Base-by-base conservation (phyloP, 768 basidiomycete species). In the Gloeostereum incarnatum region DNA sequence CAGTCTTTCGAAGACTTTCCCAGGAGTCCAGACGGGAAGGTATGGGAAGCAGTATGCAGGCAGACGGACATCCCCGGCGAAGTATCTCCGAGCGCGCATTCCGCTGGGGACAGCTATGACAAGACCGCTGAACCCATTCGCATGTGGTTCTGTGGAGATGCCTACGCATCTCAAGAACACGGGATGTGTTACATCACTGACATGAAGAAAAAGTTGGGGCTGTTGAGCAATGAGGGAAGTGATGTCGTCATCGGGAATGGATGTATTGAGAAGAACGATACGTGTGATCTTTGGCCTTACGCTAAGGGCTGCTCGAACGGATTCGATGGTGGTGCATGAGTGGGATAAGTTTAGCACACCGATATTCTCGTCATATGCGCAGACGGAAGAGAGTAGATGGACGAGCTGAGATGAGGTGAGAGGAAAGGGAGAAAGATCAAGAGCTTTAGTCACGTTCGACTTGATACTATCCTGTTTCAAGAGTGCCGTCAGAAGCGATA, bases 151-250 rank as follows among this genome's bases (percentile, higher is more conserved):
- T 14, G 38, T 29, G 24, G 35, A 21, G 21, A 40, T 26, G 26
- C n/a, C n/a, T n/a, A 41, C 30, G 37, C 21, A 36, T 8, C 27
- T 16, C 14, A 58, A 36, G 33, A 60, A 38, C 10, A 43, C 39
- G 1, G 57, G 59, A 35, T 61, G 61, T 6, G 53, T 33, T 33
- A 63, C 45, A 11, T 49, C 48, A 24, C 58, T 54, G 17, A 62
- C 31, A 31, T 47, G 26, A 18, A 37, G 29, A 41, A 60, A 60
- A 4, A 62, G 54, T 17, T 48, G 41, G 9, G 55, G 51, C 18
- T 54, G 32, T 4, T 40, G 34, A 2, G 7, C 13, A 3, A 63
- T 33, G 11, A 65, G 46, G n/a, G 33, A 18, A 16, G 25, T 33
- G 9, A 63, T 30, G 10, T 48, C 48, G 14, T 42, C 27, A 16